Evolutionary conservation across 1,139 yeast species (phyloP), one percentile per base, ranked within the genome.

Genomic region (Hemisphaericaspora xylofermentans): DNA sequence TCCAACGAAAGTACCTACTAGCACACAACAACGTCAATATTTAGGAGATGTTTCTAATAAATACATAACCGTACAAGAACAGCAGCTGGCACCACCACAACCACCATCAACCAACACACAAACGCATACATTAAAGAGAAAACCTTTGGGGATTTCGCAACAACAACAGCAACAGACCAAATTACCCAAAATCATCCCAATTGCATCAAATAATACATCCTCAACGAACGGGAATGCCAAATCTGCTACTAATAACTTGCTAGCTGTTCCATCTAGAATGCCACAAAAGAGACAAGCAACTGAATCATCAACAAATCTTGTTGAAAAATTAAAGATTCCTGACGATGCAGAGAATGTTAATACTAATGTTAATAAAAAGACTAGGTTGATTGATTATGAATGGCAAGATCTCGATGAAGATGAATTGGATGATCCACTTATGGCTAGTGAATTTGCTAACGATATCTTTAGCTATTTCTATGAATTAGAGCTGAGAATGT

Each of bases 391-490:
- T 24, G 78, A 71, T 45, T 74, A 82, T 54, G 79, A 76, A 48
- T 89, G 95, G 95, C 96, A 88, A 55, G 96, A 91, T 61, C 71
- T 91, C 45, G 97, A 91, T 59, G 91, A 85, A 39, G 96, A 88
- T 54, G 98, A 93, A 60, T 68, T 71, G 46, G 91, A 86, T 54
- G 98, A 93, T 63, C 98, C 98, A 9, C 73, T 87, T 50, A 89
- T 91, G 97, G 97, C 88, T 24, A 82, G 91, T 52, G 98, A 93
- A 67, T 93, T 89, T 59, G 96, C 88, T 43, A 78, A 72, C 51
- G 97, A 88, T 46, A 91, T 93, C 45, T 91, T 88, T 63, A 83
- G 78, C 33, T 88, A 87, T 61, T 69, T 91, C 51, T 82, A 84
- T 60, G 83, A 77, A 57, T 71, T 85, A 45, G 97, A 93, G 64